These are phyloP conservation scores for Rhodamnia argentea DNA, from an alignment of 345 rosid genomes.

Conservation along the genomic window DNA sequence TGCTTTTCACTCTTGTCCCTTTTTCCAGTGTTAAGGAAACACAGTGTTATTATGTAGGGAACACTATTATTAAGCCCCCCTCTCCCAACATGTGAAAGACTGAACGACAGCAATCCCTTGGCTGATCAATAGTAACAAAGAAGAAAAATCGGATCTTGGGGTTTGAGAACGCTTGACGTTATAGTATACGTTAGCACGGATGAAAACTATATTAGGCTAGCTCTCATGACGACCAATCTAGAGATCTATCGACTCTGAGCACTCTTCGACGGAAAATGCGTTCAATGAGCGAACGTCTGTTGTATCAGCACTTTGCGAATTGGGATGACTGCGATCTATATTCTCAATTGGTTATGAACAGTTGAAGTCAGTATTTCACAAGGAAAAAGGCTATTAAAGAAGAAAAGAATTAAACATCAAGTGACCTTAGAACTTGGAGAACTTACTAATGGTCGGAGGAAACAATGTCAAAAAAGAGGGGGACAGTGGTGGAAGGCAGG, in stretches of 20 bases:
- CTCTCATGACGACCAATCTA: neutral
- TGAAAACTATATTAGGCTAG: rapidly evolving
- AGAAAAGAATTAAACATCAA: too few species aligned
- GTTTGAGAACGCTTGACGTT: neutral
- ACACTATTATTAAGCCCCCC: neutral
- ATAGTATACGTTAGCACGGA: neutral
- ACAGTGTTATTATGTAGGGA: neutral
- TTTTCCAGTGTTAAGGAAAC: neutral
- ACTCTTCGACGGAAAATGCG: neutral
- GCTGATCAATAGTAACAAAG: neutral
- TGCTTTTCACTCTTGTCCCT: neutral
- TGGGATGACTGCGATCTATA: neutral
- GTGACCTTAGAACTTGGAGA: neutral
- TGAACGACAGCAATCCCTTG: neutral
- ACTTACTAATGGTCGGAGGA: conserved; percentile 2
- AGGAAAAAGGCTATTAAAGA: neutral
- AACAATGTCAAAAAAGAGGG: conserved; percentile 18
- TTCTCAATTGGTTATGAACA: neutral
- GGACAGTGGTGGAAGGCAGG: conserved; percentile 10
- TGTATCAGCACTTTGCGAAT: neutral
- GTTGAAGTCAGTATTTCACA: neutral
- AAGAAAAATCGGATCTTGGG: neutral
- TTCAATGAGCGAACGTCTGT: too few species aligned
- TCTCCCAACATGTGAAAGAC: neutral
- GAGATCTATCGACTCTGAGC: neutral